Conservation (phyloP, 2,329 filamentous ascomycete species). For the Neonectria faginata region DNA sequence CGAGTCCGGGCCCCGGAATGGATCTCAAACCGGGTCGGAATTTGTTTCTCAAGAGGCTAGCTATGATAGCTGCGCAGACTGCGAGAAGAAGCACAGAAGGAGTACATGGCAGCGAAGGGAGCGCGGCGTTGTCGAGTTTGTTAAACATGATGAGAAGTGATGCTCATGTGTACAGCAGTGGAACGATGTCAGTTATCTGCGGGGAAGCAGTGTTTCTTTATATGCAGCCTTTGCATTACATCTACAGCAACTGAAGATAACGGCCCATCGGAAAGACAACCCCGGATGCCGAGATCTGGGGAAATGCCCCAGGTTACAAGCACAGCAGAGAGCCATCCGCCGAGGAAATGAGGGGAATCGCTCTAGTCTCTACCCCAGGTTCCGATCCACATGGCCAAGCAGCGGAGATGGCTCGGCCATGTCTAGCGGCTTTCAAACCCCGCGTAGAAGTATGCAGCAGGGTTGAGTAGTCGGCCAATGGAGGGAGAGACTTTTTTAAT, state of each 20-base stretch:
- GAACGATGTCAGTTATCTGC: neutral
- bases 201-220: neutral
- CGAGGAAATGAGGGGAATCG: neutral
- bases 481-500: neutral
- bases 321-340: too few species aligned
- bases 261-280: neutral
- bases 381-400: neutral
- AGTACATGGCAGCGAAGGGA: neutral
- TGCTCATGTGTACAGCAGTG: neutral
- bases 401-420: neutral
- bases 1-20: constrained; percentile 14
- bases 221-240: neutral
- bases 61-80: neutral
- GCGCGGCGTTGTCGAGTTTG: neutral
- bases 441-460: neutral
- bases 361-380: neutral
- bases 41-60: constrained; percentile 14
- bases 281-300: constrained; percentile 8
- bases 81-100: neutral
- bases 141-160: neutral
- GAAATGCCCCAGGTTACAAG: neutral
- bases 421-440: constrained; percentile 6
- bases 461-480: neutral
- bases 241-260: neutral
- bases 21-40: constrained; percentile 2